Base-by-base conservation (phyloP, 139 green algal genomes). In the Chlamydomonas applanata region DNA sequence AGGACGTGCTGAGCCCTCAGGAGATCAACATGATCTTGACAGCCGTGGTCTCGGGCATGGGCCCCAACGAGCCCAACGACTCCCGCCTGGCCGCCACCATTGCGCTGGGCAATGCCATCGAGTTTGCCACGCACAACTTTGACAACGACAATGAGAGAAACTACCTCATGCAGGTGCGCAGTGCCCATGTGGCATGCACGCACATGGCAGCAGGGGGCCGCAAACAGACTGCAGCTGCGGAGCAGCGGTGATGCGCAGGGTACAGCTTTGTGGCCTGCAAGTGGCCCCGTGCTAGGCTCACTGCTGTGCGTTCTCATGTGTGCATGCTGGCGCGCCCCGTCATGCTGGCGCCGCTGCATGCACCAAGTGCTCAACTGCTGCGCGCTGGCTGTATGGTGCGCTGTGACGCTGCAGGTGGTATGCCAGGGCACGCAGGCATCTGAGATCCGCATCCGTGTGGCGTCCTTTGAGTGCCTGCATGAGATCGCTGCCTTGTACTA, bases 111-210 rank as follows among this genome's bases (percentile, higher is more conserved):
- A 98, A 99, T 72, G 96, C 96, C 1, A 87, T 99, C 5, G 89
- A 97, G 70, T 99, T 99, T 83, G 95, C 96, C 4, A 69, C 89
- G 52, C 91, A 88, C 68, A 99, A 99, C 81, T 98, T 99, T 80
- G 87, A 94, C 44, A 96, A 95, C 24, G 87, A 96, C 25, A 69
- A 83, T 14, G 96, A 99, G 90, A 84, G 96, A 33, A 94, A 96
- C 78, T 98, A 96, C 85, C 89, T 99, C 44, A 99, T 99, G 96
- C 90, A 97, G 71, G 80, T 82, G 17, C 7, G 79, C 65, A 32
- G n/a, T 32, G 34, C 63, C 63, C 5, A 35, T n/a, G 16, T 36
- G 7, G 60, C 54, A 62, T 62, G 40, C 7, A 49, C 7, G 7
- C 40, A 49, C 11, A 11, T 11, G 40, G n/a, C n/a, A n/a, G n/a